Base-by-base conservation (phyloP, 2,329 filamentous ascomycete species). In the Cytospora piceae region DNA sequence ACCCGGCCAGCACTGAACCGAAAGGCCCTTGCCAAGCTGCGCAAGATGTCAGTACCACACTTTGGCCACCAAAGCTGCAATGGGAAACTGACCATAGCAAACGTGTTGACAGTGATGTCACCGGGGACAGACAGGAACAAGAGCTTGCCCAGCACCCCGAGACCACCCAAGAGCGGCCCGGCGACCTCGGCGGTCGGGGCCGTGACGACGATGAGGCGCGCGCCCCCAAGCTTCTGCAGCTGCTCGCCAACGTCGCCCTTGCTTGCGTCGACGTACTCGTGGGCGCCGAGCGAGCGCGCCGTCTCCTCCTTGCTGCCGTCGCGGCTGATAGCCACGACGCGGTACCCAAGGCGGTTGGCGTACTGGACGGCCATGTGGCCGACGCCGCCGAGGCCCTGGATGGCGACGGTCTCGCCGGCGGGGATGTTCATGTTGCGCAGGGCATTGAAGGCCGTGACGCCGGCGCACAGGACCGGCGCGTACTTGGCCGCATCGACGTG, bases 341-440 rank as follows among this genome's bases (percentile, higher is more conserved):
- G 80, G 74, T 83, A 89, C 3, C 88, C 88, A 82, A 90, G 86
- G 75, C 85, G 85, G 20, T 79, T 77, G 0, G 87, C 87, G 71
- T 86, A 90, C 70, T 90, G 87, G 59, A 90, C 83, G 0, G 86
- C 88, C 27, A 90, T 74, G 73, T 90, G 88, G 2, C 88, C 88
- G 1, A 90, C 78, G 20, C 89, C 88, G 58, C 90, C 84, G 12
- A 91, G 79, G 34, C 87, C 88, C 11, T 57, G 54, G n/a, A 57
- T 15, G 27, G 84, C 85, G 0, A 87, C 82, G 0, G 82, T 68
- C n/a, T 76, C 79, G 12, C 85, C 85, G 64, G 83, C 81, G 70
- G 81, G 78, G 54, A 87, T 77, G 29, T 79, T 73, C 69, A 84
- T 78, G 74, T 85, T 85, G 68, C 85, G 82, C 60, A 87, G 82